Percentiles rank a stretch among this genome's conserved stretches.
phyloP scores from a whole-genome alignment of 2,329 filamentous ascomycete species.

The Colletotrichum aenigma region DNA sequence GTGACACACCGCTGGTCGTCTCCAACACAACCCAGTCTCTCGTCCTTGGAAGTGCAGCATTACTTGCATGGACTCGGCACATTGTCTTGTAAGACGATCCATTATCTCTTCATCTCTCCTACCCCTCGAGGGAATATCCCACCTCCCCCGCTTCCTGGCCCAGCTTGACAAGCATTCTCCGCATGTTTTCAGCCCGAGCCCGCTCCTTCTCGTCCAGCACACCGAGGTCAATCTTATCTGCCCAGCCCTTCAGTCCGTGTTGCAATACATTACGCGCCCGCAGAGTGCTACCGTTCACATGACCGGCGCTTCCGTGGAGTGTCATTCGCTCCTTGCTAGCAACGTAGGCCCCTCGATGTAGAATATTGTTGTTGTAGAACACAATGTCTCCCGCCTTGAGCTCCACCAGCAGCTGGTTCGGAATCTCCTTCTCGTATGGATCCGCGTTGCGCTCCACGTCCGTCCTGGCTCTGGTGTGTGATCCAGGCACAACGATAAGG shows the following conservation, averaged over 20 bases:
- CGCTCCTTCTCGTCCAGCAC: slow-evolving; percentile 46
- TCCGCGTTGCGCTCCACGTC: slow-evolving; percentile 69
- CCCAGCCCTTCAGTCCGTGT: slow-evolving; percentile 74
- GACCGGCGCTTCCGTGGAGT: slow-evolving; percentile 74
- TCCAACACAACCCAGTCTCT: not conserved
- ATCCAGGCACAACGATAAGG: slow-evolving; percentile 78
- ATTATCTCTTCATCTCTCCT: not conserved
- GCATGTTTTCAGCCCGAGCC: slow-evolving; percentile 66
- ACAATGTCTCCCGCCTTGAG: slow-evolving; percentile 78
- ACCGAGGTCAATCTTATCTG: slow-evolving; percentile 61
- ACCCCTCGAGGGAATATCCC: slow-evolving; percentile 63
- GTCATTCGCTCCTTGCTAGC: slow-evolving; percentile 66
- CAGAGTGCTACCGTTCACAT: slow-evolving; percentile 55
- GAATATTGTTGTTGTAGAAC: slow-evolving; percentile 91
- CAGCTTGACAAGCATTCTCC: slow-evolving; percentile 64
- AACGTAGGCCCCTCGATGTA: slow-evolving; percentile 74
- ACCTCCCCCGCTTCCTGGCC: slow-evolving; percentile 65
- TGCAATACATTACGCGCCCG: slow-evolving; percentile 76
- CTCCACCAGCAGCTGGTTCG: slow-evolving; percentile 68
- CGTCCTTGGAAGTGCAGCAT: not conserved
- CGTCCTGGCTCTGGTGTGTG: slow-evolving; percentile 74
- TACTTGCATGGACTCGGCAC: not conserved
- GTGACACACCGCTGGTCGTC: slow-evolving; percentile 16
- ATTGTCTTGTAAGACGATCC: not conserved
- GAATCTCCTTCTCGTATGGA: slow-evolving; percentile 65